Evolutionary conservation across 1,284 basidiomycete species (phyloP).

Genomic region (Ustilago loliicola): DNA sequence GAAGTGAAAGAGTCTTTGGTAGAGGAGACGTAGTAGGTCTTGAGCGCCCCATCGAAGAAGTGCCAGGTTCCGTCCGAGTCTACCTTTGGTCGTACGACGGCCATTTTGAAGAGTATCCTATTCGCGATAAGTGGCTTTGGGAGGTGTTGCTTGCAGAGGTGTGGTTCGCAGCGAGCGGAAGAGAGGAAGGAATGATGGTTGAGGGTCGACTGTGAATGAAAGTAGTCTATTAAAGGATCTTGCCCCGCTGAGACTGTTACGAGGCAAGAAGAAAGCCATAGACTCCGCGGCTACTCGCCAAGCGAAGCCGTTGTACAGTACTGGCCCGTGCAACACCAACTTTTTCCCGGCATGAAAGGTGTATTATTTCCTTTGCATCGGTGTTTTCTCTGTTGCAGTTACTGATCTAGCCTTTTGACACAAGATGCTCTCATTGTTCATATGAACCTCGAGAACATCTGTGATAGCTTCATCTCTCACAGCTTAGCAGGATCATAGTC

Average conservation of each 20-base stretch:
- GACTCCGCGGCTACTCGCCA: slow-evolving; percentile 3
- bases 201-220: neutral
- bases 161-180: neutral
- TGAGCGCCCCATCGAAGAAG: slow-evolving; percentile 56
- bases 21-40: slow-evolving; percentile 41
- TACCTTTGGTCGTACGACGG: slow-evolving; percentile 49
- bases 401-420: no score
- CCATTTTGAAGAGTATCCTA: slow-evolving; percentile 13
- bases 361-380: neutral
- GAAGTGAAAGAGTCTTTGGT: slow-evolving; percentile 48
- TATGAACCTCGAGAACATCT: no score
- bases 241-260: neutral
- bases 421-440: no score
- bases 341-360: neutral
- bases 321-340: slow-evolving; percentile 4
- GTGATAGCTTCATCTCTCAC: no score
- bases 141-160: neutral
- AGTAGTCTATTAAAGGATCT: neutral
- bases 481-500: no score
- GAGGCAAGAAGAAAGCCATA: neutral
- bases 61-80: slow-evolving; percentile 46
- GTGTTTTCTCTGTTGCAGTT: neutral
- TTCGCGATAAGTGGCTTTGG: no score
- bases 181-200: neutral
- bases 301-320: neutral